Percentiles rank a stretch among this genome's conserved stretches.
phyloP scores from a whole-genome alignment of 306 rosid genomes.

The Malus sylvestris region DNA sequence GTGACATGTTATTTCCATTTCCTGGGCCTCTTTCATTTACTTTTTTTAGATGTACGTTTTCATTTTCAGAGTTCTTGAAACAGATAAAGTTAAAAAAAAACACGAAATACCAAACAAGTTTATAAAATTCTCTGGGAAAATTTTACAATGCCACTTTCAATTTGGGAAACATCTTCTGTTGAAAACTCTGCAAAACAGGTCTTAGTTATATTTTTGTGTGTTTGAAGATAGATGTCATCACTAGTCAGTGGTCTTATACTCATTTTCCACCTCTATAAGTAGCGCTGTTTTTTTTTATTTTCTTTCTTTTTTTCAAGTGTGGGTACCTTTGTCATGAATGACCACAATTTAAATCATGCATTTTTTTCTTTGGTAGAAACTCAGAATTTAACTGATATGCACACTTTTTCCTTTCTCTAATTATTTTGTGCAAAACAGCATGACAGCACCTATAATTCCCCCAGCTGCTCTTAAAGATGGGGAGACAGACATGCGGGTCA shows the following conservation, averaged over 20 bases:
- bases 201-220: background rate
- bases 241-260: background rate
- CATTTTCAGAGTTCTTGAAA: too few species aligned
- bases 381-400: slow-evolving; percentile 5
- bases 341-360: background rate
- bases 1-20: background rate
- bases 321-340: background rate
- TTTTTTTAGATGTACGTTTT: too few species aligned
- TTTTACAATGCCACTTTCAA: background rate
- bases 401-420: background rate
- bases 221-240: background rate
- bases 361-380: background rate
- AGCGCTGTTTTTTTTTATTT: too few species aligned
- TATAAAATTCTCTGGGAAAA: background rate
- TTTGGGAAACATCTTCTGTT: background rate
- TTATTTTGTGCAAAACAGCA: slow-evolving; percentile 42
- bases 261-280: background rate
- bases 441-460: slow-evolving; percentile 87
- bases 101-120: background rate
- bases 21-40: background rate
- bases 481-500: slow-evolving; percentile 66
- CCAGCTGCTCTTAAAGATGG: slow-evolving; percentile 70
- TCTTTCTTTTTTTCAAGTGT: background rate
- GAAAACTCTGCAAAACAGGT: background rate
- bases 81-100: background rate